phyloP scores from a whole-genome alignment of 2,329 filamentous ascomycete species.

The Penicillium palitans region DNA sequence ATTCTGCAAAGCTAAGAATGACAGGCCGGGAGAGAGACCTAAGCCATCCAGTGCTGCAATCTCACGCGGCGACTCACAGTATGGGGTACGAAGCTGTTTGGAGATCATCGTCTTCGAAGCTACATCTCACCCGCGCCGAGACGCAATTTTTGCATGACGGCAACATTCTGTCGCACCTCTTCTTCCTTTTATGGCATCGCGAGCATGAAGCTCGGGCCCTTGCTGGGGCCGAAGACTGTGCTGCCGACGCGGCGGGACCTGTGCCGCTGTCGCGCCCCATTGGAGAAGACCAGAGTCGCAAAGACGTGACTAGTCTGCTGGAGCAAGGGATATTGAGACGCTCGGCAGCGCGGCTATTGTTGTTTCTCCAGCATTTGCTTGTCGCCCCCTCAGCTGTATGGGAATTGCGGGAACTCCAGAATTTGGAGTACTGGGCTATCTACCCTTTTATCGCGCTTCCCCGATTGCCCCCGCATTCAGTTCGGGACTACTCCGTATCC shows the following conservation, averaged over 20 bases:
- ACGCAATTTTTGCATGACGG: constrained; percentile 45
- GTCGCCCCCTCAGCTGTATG: background rate
- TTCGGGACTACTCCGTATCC: too few species aligned
- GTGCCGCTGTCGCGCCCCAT: background rate
- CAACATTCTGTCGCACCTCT: constrained; percentile 44
- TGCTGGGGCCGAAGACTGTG: constrained; percentile 1
- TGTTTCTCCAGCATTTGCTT: too few species aligned
- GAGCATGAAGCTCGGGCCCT: constrained; percentile 38
- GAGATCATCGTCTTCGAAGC: constrained; percentile 43
- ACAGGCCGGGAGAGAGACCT: background rate
- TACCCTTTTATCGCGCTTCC: background rate
- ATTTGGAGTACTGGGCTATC: background rate
- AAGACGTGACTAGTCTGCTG: background rate
- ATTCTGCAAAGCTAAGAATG: background rate
- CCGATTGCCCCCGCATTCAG: background rate
- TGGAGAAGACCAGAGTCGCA: background rate
- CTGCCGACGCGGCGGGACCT: background rate
- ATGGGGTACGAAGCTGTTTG: constrained; percentile 46
- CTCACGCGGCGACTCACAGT: constrained; percentile 31
- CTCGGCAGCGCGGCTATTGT: too few species aligned
- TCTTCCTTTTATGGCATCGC: constrained; percentile 47
- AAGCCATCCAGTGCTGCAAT: background rate
- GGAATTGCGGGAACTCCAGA: background rate
- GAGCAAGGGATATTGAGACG: too few species aligned
- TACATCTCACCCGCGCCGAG: constrained; percentile 41